Evolutionary conservation across 345 rosid genomes (phyloP).

Genomic region (Eucalyptus leucophloia): DNA sequence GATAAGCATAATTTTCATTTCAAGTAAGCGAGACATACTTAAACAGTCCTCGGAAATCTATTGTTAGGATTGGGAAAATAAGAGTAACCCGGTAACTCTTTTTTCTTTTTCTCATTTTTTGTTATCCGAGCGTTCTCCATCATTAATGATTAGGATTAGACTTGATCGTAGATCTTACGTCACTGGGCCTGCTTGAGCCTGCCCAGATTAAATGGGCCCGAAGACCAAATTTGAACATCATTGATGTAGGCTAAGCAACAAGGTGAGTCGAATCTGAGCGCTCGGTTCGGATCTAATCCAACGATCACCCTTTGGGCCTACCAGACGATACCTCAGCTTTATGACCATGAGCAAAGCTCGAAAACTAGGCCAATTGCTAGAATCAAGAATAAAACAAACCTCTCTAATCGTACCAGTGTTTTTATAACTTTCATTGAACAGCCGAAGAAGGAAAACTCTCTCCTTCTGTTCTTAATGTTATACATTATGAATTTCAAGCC

Average conservation of each 20-base stretch:
- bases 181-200: not conserved
- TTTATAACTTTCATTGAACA: not conserved
- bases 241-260: not conserved
- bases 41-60: not conserved
- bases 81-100: not conserved
- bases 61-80: not conserved
- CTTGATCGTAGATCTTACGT: not conserved
- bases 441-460: not conserved
- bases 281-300: too few species aligned
- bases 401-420: not conserved
- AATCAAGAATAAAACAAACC: not conserved
- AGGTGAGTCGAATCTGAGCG: too few species aligned
- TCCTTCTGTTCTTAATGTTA: not conserved
- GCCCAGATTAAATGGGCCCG: not conserved
- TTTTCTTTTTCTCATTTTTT: too few species aligned
- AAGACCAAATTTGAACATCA: not conserved
- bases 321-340: not conserved
- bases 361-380: not conserved
- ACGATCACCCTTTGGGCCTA: too few species aligned
- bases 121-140: not conserved
- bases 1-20: not conserved
- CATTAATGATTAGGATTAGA: not conserved
- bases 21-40: not conserved
- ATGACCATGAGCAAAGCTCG: not conserved
- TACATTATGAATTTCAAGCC: not conserved